Conservation (phyloP, 2,329 filamentous ascomycete species). For the Nothophaeocryptopus gaeumannii region DNA sequence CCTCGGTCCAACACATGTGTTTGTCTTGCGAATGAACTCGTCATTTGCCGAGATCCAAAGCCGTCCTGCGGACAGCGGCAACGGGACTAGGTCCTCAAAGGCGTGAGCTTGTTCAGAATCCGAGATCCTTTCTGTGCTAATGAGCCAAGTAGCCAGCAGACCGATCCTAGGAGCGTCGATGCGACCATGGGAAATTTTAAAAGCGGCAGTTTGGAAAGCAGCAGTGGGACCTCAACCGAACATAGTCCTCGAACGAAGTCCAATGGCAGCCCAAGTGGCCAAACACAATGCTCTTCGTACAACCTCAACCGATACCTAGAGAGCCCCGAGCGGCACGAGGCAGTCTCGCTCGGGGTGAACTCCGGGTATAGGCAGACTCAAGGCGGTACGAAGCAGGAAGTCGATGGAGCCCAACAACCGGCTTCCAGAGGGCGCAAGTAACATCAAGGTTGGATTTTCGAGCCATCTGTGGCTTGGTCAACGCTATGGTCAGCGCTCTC, state of each 20-base stretch:
- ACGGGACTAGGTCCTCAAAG: neutral
- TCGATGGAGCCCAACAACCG: neutral
- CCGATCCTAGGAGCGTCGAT: neutral
- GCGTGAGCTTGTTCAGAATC: neutral
- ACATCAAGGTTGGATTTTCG: neutral
- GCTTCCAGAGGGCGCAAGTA: neutral
- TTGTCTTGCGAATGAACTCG: slow-evolving; percentile 6
- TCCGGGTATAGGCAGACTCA: neutral
- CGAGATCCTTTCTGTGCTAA: neutral
- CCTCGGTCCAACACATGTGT: neutral
- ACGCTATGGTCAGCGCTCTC: neutral
- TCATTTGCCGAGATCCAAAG: slow-evolving; percentile 9
- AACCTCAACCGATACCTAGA: slow-evolving; percentile 7
- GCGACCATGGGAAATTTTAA: neutral
- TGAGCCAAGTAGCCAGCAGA: neutral
- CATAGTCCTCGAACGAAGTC: neutral
- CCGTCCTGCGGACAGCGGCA: neutral
- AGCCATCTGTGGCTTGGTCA: neutral
- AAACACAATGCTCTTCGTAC: slow-evolving; percentile 1
- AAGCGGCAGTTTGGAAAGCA: neutral
- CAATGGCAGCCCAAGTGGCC: neutral
- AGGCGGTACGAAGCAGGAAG: neutral
- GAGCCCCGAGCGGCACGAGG: slow-evolving; percentile 5
- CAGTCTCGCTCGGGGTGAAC: neutral
- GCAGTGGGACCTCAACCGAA: neutral